These are phyloP conservation scores for Tubosaeta brunneosetosa DNA, from an alignment of 768 basidiomycete genomes.

Conservation along the genomic window DNA sequence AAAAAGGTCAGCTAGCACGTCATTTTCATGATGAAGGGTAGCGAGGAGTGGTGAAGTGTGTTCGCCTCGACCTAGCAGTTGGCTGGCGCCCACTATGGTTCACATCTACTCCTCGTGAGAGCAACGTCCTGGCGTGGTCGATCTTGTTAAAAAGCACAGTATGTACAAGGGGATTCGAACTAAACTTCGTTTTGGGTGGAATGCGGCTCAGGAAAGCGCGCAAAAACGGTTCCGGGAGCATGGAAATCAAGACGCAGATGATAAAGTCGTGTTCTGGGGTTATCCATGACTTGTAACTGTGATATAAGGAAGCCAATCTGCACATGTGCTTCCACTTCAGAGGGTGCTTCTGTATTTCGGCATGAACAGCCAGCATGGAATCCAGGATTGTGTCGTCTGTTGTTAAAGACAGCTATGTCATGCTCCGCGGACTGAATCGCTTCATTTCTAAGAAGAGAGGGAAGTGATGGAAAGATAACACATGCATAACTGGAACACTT, in stretches of 20 bases:
- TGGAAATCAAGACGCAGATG: background rate
- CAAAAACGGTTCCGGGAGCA: background rate
- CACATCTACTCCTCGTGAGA: background rate
- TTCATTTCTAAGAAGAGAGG: background rate
- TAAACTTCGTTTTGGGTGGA: background rate
- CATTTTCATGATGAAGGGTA: background rate
- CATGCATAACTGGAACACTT: background rate
- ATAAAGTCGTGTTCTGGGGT: background rate
- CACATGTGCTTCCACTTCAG: background rate
- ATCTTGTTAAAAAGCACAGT: background rate
- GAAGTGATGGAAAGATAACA: background rate
- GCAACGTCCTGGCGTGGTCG: background rate
- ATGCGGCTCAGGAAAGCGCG: background rate
- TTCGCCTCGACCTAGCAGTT: background rate
- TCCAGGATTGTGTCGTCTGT: background rate
- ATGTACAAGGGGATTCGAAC: constrained; percentile 1
- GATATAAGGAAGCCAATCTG: background rate
- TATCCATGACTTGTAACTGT: background rate
- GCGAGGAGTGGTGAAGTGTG: background rate
- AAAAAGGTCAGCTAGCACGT: background rate
- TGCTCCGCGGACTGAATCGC: background rate
- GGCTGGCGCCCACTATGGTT: background rate
- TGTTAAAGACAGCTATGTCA: background rate
- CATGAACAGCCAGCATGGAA: background rate
- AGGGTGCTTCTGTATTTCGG: background rate